These are phyloP conservation scores for Choricystis sp. DNA, from an alignment of 139 green algal species.

Conservation along the genomic window DNA sequence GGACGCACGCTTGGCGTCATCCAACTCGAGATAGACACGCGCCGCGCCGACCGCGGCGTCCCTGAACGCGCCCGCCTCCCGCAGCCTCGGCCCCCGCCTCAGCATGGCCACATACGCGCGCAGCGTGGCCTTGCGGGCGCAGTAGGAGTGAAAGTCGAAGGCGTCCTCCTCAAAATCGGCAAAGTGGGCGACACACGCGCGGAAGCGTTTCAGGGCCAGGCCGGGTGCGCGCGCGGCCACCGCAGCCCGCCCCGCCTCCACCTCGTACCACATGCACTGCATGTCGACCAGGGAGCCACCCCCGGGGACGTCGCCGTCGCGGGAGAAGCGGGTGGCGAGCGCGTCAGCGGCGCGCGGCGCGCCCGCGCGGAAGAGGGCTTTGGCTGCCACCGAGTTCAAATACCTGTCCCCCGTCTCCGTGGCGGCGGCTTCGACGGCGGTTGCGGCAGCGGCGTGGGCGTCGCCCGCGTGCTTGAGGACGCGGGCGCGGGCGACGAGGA, in stretches of 20 bases:
- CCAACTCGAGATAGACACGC: constrained; percentile 47
- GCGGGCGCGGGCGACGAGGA: constrained; percentile 15
- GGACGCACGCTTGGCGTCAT: constrained; percentile 24
- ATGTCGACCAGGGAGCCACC: constrained; percentile 84
- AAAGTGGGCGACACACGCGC: constrained; percentile 68
- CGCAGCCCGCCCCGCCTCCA: constrained; percentile 54
- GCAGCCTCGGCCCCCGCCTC: constrained; percentile 19
- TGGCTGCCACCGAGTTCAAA: constrained; percentile 73
- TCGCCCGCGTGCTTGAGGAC: constrained; percentile 69
- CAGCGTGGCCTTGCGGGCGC: constrained; percentile 91
- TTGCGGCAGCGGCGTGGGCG: constrained; percentile 26
- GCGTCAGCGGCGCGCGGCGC: constrained; percentile 45
- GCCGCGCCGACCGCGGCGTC: constrained; percentile 42
- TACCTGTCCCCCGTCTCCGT: constrained; percentile 86
- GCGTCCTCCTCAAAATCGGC: constrained; percentile 84
- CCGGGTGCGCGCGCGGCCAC: constrained; percentile 20
- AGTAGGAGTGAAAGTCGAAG: constrained; percentile 99
- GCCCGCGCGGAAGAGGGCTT: constrained; percentile 40
- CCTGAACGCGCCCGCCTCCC: constrained; percentile 6
- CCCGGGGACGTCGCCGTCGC: constrained; percentile 54
- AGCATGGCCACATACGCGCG: constrained; percentile 82
- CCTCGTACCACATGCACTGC: constrained; percentile 93
- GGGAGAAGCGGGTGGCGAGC: constrained; percentile 72
- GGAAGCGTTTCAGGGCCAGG: constrained; percentile 76
- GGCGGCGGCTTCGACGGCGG: constrained; percentile 45